Base-by-base conservation (phyloP, 805 yeast species). In the Yarrowia sp. region DNA sequence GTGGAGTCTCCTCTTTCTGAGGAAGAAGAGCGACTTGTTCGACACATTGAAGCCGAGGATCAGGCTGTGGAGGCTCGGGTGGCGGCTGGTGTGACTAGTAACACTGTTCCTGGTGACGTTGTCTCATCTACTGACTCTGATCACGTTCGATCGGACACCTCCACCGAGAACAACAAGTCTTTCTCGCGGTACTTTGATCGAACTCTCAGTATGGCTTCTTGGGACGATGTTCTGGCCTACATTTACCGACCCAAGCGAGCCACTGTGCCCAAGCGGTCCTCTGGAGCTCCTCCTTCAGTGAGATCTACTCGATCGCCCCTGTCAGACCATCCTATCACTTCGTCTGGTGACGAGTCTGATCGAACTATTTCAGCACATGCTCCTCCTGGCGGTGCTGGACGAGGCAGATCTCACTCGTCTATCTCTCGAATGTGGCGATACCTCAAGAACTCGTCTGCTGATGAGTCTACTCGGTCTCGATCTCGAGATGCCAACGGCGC, bases 181-280 rank as follows among this genome's bases (percentile, higher is more conserved):
- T 46, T 47, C 38, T 36, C 66, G 3, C 34, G 66, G 13, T 61
- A 61, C 66, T 58, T 58, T 58, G 64, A 58, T 36, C 50, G 64
- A 12, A 58, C 64, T 7, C 64, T 58, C 14, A 42, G 50, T 17
- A 46, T 61, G 55, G 53, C 66, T 3, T 46, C 66, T 38, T 61
- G 66, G 66, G 66, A 61, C 44, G 66, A 61, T 15, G 66, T 61
- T 17, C 30, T 61, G 43, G 66, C 66, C 2, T 61, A 61, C 55
- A 61, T 61, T n/a, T 61, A 61, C 30, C 55, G 66, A 2, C 55
- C 66, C 43, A 46, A 39, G 36, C 66, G 66, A 7, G 14, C 53
- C 9, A 14, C 40, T 19, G 50, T 20, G 30, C 39, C 64, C 33
- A 34, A 38, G 24, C 64, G 55, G 40, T 33, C 58, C 19, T 52